Conservation (phyloP, 2,329 filamentous ascomycete species). For the Didymellaceae sp. region DNA sequence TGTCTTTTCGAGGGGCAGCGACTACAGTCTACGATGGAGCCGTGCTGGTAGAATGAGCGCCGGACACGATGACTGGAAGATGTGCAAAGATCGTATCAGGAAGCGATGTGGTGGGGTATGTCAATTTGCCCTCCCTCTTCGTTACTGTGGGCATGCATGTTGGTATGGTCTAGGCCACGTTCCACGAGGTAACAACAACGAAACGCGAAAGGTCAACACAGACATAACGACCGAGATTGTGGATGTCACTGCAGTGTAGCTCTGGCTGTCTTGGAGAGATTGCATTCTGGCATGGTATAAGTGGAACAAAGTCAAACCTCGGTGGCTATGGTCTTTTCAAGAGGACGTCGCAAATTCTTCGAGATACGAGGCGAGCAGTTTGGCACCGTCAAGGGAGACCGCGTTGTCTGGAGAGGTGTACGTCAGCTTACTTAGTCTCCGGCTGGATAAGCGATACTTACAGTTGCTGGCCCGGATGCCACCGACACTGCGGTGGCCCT, state of each 20-base stretch:
- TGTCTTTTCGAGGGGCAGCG: neutral
- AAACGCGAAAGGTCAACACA: neutral
- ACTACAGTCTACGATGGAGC: neutral
- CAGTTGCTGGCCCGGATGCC: constrained; percentile 86
- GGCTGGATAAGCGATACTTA: constrained; percentile 38
- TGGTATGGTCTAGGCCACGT: constrained; percentile 3
- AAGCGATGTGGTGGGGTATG: too few species aligned
- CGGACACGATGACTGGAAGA: too few species aligned
- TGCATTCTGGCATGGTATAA: constrained; percentile 6
- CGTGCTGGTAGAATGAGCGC: too few species aligned
- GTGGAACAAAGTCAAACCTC: neutral
- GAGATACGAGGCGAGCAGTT: constrained; percentile 72
- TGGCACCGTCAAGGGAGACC: constrained; percentile 69
- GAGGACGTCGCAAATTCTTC: constrained; percentile 60
- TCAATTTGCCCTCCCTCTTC: neutral
- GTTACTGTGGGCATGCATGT: neutral
- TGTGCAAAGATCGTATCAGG: too few species aligned
- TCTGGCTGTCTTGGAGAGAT: constrained; percentile 1
- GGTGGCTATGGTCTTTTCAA: constrained; percentile 15
- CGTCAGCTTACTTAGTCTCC: neutral
- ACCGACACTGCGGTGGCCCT: constrained; percentile 86
- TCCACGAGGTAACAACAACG: neutral
- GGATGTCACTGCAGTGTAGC: neutral
- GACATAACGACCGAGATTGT: neutral
- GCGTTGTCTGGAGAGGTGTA: constrained; percentile 68